Percentiles rank a stretch among this genome's conserved stretches.
Evolutionary conservation across 257 asterid species (phyloP).

Genomic region (Thymus mandschuricus): DNA sequence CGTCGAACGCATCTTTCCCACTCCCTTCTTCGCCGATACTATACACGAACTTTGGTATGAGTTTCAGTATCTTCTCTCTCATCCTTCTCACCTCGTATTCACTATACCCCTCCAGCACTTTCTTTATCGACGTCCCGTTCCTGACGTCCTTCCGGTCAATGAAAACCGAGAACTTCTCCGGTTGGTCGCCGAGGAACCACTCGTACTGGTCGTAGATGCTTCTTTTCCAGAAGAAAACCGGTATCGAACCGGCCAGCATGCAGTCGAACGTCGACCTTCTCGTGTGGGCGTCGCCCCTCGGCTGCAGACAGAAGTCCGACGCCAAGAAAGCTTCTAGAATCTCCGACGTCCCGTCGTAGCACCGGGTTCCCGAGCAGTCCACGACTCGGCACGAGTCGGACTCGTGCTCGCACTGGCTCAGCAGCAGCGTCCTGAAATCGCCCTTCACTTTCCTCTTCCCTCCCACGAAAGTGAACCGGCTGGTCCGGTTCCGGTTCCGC

Average conservation of each 20-base stretch:
- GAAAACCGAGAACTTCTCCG: slow-evolving; percentile 49
- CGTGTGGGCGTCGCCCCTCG: slow-evolving; percentile 57
- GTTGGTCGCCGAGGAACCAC: slow-evolving; percentile 49
- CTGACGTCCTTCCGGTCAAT: slow-evolving; percentile 50
- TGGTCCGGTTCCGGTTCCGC: slow-evolving; percentile 28
- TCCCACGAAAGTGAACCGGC: slow-evolving; percentile 58
- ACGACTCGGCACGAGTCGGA: slow-evolving; percentile 50
- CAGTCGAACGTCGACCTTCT: slow-evolving; percentile 64
- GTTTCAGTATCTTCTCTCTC: slow-evolving; percentile 48
- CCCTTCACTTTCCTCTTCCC: slow-evolving; percentile 43
- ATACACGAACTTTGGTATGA: slow-evolving; percentile 49
- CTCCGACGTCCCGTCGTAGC: slow-evolving; percentile 55
- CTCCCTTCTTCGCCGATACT: slow-evolving; percentile 21
- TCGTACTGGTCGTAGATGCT: slow-evolving; percentile 50
- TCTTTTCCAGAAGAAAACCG: slow-evolving; percentile 64
- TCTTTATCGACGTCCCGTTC: slow-evolving; percentile 44
- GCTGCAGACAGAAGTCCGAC: slow-evolving; percentile 62
- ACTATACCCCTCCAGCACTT: slow-evolving; percentile 52
- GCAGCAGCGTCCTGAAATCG: slow-evolving; percentile 50
- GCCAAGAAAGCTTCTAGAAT: slow-evolving; percentile 50
- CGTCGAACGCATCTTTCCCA: slow-evolving; percentile 52
- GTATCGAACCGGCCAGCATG: slow-evolving; percentile 71
- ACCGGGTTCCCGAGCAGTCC: slow-evolving; percentile 53
- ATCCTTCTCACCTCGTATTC: slow-evolving; percentile 44
- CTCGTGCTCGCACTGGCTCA: slow-evolving; percentile 46